Evolutionary conservation across 371 early-diverging fungal species (phyloP).

Genomic region (Smittium mucronatum): DNA sequence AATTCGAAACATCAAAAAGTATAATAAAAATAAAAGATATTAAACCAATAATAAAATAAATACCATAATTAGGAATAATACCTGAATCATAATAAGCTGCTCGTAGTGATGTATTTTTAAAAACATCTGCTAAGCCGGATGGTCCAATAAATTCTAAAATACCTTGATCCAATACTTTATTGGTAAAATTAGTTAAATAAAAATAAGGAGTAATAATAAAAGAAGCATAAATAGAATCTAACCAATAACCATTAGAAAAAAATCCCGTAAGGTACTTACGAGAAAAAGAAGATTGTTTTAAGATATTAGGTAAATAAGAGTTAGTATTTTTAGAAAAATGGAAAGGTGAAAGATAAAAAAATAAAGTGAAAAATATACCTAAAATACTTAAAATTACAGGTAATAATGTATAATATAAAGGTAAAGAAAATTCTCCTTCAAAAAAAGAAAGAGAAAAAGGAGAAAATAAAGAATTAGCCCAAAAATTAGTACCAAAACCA

Average conservation of each 20-base stretch:
- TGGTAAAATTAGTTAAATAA: constrained; percentile 34
- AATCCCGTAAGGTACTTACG: constrained; percentile 11
- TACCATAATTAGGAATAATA: constrained; percentile 34
- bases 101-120: constrained; percentile 30
- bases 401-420: constrained; percentile 36
- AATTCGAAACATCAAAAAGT: constrained; percentile 22
- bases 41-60: constrained; percentile 28
- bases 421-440: constrained; percentile 40
- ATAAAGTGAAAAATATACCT: constrained; percentile 29
- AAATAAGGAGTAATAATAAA: constrained; percentile 32
- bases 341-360: constrained; percentile 20
- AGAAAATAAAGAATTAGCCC: constrained; percentile 46
- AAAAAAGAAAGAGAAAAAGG: constrained; percentile 39
- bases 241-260: constrained; percentile 36
- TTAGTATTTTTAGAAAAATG: constrained; percentile 22
- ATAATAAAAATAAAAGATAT: constrained; percentile 33
- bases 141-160: constrained; percentile 36
- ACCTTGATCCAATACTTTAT: constrained; percentile 35
- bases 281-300: constrained; percentile 25
- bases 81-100: constrained; percentile 35
- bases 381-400: constrained; percentile 37
- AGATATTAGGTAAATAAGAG: constrained; percentile 12
- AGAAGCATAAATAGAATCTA: constrained; percentile 34
- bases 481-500: constrained; percentile 45
- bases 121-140: constrained; percentile 35